Conservation (phyloP, 371 early-diverging fungal species). For the Mucor lusitanicus region DNA sequence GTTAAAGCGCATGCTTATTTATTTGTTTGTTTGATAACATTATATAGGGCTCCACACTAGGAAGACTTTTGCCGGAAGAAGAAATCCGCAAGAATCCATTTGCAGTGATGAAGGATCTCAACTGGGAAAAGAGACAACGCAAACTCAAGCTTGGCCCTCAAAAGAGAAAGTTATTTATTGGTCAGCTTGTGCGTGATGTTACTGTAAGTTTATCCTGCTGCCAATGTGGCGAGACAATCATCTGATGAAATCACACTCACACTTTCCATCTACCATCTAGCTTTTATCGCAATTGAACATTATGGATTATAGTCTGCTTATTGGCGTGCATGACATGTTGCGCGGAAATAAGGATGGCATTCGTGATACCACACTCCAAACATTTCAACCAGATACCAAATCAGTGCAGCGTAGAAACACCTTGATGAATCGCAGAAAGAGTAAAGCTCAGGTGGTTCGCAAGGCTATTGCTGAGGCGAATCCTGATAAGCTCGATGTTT, state of each 20-base stretch:
- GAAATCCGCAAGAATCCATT: conserved; percentile 78
- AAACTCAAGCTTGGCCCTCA: conserved; percentile 84
- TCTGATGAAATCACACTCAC: neutral
- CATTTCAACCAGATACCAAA: conserved; percentile 64
- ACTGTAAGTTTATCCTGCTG: conserved; percentile 34
- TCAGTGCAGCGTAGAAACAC: conserved; percentile 47
- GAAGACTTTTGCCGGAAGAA: conserved; percentile 78
- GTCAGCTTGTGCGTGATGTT: conserved; percentile 88
- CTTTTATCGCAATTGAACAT: conserved; percentile 83
- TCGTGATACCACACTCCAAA: conserved; percentile 83
- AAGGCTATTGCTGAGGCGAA: conserved; percentile 74
- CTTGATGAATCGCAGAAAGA: conserved; percentile 55
- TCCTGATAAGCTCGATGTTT: conserved; percentile 65
- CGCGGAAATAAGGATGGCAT: conserved; percentile 89
- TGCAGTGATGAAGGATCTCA: conserved; percentile 94
- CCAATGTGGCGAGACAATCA: neutral
- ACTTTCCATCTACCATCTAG: conserved; percentile 57
- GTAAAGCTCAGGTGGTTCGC: conserved; percentile 70
- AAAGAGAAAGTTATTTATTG: conserved; percentile 79
- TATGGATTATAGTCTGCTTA: conserved; percentile 89
- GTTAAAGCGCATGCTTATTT: neutral
- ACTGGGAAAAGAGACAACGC: conserved; percentile 83
- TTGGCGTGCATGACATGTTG: conserved; percentile 88
- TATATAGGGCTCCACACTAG: conserved; percentile 74
- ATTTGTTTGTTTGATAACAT: neutral